Evolutionary conservation across 805 yeast species (phyloP), one percentile per base, ranked within the genome.

Genomic region (Starmerella sp.): DNA sequence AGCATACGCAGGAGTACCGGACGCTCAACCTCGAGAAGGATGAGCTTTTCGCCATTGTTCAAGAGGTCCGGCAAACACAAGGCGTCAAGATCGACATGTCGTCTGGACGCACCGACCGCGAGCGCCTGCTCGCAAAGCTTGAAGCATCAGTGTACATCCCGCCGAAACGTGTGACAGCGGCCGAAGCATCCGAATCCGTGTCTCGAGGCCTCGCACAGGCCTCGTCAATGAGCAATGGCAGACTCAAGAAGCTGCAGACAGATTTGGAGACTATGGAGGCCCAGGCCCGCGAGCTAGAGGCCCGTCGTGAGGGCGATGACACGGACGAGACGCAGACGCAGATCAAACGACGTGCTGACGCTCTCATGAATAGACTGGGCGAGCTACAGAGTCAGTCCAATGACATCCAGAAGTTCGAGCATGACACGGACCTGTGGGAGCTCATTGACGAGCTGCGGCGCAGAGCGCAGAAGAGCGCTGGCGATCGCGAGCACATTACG

Each of bases 341-440:
- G 5, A 46, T 46, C n/a, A 30, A 39, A 14, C 28, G 49, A 4
- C 49, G 39, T 6, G 39, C 38, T 15, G 49, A 49, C 29, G 50
- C 51, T 5, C 53, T 59, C 5, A 72, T 86, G 74, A 84, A 82
- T 55, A 75, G 95, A 60, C 73, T 90, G 54, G 72, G 78, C 37
- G 84, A 83, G 58, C 74, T 90, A 53, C 93, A 87, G 65, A 71
- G 72, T 30, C 76, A 78, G 55, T 83, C 84, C 63, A 77, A 80
- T 55, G 85, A 81, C 61, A 77, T 83, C 63, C 79, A 83, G 54
- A 78, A 81, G 55, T 57, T 48, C 52, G 52, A 53, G 32, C 59
- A 54, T 29, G 48, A 51, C 29, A 45, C 51, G 30, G 57, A 53
- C 6, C 32, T 63, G 14, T 28, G 51, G 36, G 62, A 59, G 44